Base-by-base conservation (phyloP, 2,329 filamentous ascomycete genomes). In the Laburnicola sp. region DNA sequence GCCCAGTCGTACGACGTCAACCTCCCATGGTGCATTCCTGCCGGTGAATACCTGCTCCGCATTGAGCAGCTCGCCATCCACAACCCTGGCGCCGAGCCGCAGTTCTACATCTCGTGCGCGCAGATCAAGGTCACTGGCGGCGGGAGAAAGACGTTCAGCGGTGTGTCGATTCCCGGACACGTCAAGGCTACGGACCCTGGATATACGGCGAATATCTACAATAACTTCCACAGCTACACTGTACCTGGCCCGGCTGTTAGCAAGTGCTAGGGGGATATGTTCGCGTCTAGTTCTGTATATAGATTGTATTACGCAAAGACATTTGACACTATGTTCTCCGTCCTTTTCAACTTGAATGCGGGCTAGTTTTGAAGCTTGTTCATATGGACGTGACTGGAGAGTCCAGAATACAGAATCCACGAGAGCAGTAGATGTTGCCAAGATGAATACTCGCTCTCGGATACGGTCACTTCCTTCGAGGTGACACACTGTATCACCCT, bases 41-140 rank as follows among this genome's bases (percentile, higher is more conserved):
- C 71, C 26, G 76, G 77, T 30, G 69, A 80, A 50, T 79, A 80
- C 59, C 70, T 80, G 21, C 65, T 80, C 35, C 73, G 78, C 26
- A 74, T 76, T 45, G 78, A 80, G 65, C 77, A 79, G 56, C 75
- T 80, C 47, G 77, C 65, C 9, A 71, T 80, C 27, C 76, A 78
- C 64, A 74, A 75, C 58, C 75, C 74, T 4, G 62, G 64, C 23
- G 46, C 41, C 6, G 45, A 52, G 23, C 63, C 65, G 16, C 60
- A 69, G 31, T 69, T 67, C 58, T 73, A 71, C 56, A 65, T 69
- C 48, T 69, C 71, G 3, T 80, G 78, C 62, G 75, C 74, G 1
- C 78, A 80, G 64, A 45, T 80, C 54, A 74, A 76, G 64, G 70
- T 80, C 48, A 73, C 71, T 16, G 75, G 75, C 4, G 61, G 68